Base-by-base conservation (phyloP, 2,329 filamentous ascomycete species). In the Orbilia quercus region DNA sequence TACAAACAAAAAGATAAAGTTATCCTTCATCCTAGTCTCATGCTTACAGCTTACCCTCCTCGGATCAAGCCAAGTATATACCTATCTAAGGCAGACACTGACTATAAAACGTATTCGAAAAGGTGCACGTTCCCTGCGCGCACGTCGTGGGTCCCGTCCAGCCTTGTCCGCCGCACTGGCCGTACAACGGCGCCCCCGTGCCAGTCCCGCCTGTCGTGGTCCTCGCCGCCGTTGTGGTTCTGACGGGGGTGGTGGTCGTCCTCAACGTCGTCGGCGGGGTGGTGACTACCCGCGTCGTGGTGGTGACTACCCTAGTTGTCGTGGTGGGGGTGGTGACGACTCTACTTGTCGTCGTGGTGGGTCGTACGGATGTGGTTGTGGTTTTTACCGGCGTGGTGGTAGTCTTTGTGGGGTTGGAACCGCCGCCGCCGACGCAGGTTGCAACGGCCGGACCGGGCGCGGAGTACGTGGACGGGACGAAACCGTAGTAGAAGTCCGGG, bases 401-500 rank as follows among this genome's bases (percentile, higher is more conserved):
- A 7, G 44, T 58, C 12, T 20, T 48, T n/a, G 47, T 55, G 7
- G 45, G 57, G 18, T 60, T 53, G 11, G 44, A 38, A 18, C 60
- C 60, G 38, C 67, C 47, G 20, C 48, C 50, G 45, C 69, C 74
- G 53, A 25, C 57, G n/a, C 72, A 77, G 38, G 75, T 78, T n/a
- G 65, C 76, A 18, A 74, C 75, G 34, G 53, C 69, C 9, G 78
- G 78, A 71, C 75, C 79, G 75, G 76, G 76, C 69, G 80, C 79
- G 12, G 69, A 74, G 70, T 79, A 80, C 1, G 77, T 80, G 6
- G 77, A 78, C 3, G 79, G 75, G 20, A 80, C 78, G 55, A 80
- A 80, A 28, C 80, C 79, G 70, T 78, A 77, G 72, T 80, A 80
- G 38, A 80, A 76, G 63, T 77, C 54, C 0, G 76, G 59, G 38